Conservation (phyloP, 2,329 filamentous ascomycete genomes). For the Phialocephala subalpina region DNA sequence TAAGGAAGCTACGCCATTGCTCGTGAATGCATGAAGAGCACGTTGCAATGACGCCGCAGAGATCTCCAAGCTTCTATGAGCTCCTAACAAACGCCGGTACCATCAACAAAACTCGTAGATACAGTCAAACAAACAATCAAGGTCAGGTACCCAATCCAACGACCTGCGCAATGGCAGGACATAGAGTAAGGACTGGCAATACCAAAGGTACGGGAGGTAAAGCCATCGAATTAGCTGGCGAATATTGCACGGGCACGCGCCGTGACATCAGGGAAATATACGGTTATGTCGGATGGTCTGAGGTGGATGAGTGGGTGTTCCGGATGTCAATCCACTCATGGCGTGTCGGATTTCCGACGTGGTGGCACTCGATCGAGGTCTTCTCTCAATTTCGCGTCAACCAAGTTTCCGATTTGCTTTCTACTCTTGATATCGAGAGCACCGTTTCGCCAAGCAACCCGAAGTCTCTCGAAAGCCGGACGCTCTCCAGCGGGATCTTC, state of each 20-base stretch:
- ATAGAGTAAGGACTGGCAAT: constrained; percentile 21
- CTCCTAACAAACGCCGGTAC: constrained; percentile 45
- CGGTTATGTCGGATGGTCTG: neutral
- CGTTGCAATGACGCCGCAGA: constrained; percentile 34
- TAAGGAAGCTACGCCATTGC: constrained; percentile 37
- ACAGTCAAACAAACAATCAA: constrained; percentile 24
- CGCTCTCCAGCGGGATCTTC: constrained; percentile 50
- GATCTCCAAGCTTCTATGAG: constrained; percentile 44
- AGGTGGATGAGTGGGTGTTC: neutral
- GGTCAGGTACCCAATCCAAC: constrained; percentile 31
- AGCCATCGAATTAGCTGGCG: constrained; percentile 14
- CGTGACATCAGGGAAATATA: neutral
- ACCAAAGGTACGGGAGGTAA: constrained; percentile 17
- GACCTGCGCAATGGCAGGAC: constrained; percentile 34
- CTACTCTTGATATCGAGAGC: constrained; percentile 62
- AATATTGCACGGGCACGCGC: neutral
- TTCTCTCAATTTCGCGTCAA: constrained; percentile 58
- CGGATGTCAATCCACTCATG: constrained; percentile 23
- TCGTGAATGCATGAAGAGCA: constrained; percentile 32
- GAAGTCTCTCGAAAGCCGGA: constrained; percentile 58
- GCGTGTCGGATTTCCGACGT: constrained; percentile 34
- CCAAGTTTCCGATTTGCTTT: constrained; percentile 60
- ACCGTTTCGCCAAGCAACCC: constrained; percentile 60
- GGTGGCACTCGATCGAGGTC: constrained; percentile 53
- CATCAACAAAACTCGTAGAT: constrained; percentile 38